Evolutionary conservation across 2,329 filamentous ascomycete genomes (phyloP).

Genomic region (Apiospora sp.): DNA sequence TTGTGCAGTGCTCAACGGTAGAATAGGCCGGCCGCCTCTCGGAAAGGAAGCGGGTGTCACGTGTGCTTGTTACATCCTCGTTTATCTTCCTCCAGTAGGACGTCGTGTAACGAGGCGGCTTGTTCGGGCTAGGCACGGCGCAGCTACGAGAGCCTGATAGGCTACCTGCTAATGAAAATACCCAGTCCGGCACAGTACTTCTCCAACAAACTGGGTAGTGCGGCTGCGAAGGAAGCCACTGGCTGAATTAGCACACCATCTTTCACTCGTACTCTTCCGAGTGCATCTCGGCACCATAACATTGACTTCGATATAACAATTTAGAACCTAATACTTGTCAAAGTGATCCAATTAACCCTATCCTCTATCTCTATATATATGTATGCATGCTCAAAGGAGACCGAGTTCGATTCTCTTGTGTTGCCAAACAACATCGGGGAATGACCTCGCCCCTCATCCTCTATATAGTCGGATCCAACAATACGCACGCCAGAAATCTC

Average conservation of each 20-base stretch:
- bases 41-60: constrained; percentile 8
- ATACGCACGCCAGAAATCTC: background rate
- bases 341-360: background rate
- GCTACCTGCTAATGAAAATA: background rate
- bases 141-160: constrained; percentile 9
- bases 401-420: background rate
- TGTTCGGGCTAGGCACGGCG: background rate
- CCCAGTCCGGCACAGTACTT: background rate
- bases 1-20: background rate
- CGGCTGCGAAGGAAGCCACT: background rate
- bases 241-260: background rate
- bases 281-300: background rate
- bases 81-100: background rate
- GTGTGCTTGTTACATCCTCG: background rate
- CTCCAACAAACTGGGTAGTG: background rate
- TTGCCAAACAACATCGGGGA: background rate
- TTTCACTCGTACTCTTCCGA: background rate
- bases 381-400: background rate
- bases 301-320: background rate
- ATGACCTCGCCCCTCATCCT: background rate
- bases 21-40: background rate
- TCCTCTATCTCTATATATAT: background rate
- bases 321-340: background rate
- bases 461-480: background rate
- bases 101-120: background rate